phyloP scores from a whole-genome alignment of 2,329 filamentous ascomycete species.

The Alternaria ventricosa region DNA sequence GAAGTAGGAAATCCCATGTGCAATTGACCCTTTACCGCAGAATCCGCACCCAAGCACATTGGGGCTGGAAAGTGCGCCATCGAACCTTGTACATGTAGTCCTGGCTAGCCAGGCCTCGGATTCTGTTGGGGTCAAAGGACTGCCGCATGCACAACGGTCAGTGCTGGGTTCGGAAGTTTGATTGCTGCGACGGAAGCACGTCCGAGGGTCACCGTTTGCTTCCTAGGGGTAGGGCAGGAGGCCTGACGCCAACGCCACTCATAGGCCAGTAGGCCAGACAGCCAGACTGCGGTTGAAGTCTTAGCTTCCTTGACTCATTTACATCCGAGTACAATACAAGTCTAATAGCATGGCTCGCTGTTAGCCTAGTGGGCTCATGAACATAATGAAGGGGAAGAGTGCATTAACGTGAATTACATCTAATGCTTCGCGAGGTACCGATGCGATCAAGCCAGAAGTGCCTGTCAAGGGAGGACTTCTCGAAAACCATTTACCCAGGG shows the following conservation, averaged over 20 bases:
- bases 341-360: not conserved
- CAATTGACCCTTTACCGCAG: not conserved
- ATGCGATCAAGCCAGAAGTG: not conserved
- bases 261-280: not conserved
- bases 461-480: not conserved
- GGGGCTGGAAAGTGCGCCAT: not conserved
- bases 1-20: not conserved
- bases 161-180: not conserved
- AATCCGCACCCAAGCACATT: not conserved
- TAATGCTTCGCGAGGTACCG: not conserved
- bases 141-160: not conserved
- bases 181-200: not conserved
- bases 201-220: not conserved
- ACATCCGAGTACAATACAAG: not conserved
- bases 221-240: not conserved
- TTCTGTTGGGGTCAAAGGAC: not conserved
- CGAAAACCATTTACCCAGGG: not conserved
- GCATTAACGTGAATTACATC: not conserved
- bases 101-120: not conserved
- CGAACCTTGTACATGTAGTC: not conserved
- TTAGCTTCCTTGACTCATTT: constrained; percentile 13
- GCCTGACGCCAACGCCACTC: constrained; percentile 3
- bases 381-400: not conserved
- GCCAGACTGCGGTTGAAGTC: not conserved
- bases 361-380: not conserved